These are phyloP conservation scores for Salvia sclarea DNA, from an alignment of 305 asterid species.

Conservation along the genomic window DNA sequence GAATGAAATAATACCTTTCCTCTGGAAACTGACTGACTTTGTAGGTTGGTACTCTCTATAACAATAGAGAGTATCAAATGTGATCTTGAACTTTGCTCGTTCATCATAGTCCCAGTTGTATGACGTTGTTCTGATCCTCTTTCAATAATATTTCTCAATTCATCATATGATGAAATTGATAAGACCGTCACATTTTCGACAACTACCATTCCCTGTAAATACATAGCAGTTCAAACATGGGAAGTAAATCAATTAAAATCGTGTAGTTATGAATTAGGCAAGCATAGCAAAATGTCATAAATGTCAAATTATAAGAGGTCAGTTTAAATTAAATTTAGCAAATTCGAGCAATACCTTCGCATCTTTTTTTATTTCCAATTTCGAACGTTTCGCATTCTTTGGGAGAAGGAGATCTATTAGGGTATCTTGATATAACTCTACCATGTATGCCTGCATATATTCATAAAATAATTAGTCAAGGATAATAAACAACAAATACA, in stretches of 20 bases:
- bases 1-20: slow-evolving; percentile 69
- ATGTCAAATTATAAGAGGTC: neutral
- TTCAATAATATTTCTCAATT: slow-evolving; percentile 59
- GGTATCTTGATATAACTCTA: slow-evolving; percentile 90
- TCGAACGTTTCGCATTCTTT: slow-evolving; percentile 63
- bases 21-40: slow-evolving; percentile 85
- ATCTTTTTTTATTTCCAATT: slow-evolving; percentile 88
- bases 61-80: slow-evolving; percentile 86
- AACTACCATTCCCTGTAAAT: slow-evolving; percentile 77
- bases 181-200: slow-evolving; percentile 77
- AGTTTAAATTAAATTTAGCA: neutral
- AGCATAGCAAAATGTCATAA: neutral
- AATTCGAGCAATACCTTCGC: slow-evolving; percentile 57
- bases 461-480: slow-evolving; percentile 21
- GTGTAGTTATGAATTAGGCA: slow-evolving; percentile 3
- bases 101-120: slow-evolving; percentile 85
- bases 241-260: slow-evolving; percentile 5
- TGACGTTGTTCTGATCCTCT: slow-evolving; percentile 90
- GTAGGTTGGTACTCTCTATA: slow-evolving; percentile 90
- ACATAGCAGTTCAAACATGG: slow-evolving; percentile 20
- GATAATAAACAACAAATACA: neutral
- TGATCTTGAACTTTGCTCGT: slow-evolving; percentile 95
- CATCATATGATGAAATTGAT: slow-evolving; percentile 75
- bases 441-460: slow-evolving; percentile 81
- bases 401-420: slow-evolving; percentile 79